phyloP scores from a whole-genome alignment of 1,284 basidiomycete genomes.

The Bjerkandera adusta region DNA sequence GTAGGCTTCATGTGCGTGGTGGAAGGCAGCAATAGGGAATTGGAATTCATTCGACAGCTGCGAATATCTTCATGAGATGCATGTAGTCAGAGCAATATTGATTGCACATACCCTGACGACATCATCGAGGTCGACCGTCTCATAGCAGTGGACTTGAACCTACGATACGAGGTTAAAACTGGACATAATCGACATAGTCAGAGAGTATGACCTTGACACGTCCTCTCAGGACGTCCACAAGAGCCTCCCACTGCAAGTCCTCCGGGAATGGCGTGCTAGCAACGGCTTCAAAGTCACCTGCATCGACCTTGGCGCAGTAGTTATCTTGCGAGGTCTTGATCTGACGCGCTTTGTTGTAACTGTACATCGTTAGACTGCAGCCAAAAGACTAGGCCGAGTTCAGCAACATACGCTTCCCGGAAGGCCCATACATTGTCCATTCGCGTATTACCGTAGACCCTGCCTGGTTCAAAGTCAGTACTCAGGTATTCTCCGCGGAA shows the following conservation, averaged over 20 bases:
- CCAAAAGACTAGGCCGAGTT: neutral
- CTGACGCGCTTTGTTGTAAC: conserved; percentile 66
- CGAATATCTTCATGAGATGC: neutral
- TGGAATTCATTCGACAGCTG: conserved; percentile 45
- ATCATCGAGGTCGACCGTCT: conserved; percentile 77
- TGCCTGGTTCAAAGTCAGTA: conserved; percentile 16
- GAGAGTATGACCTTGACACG: conserved; percentile 69
- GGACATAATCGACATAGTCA: neutral
- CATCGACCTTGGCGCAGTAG: conserved; percentile 56
- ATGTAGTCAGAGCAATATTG: neutral
- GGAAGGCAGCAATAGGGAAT: conserved; percentile 50
- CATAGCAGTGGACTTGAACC: conserved; percentile 73
- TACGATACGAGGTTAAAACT: conserved; percentile 18
- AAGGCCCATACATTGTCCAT: conserved; percentile 46
- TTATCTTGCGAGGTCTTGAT: conserved; percentile 72
- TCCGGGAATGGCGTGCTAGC: conserved; percentile 61
- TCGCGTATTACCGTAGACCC: conserved; percentile 36
- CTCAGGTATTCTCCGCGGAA: neutral
- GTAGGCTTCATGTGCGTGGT: conserved; percentile 60
- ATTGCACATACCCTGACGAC: conserved; percentile 50
- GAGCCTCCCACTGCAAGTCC: conserved; percentile 75
- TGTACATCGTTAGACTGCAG: conserved; percentile 19
- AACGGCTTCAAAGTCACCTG: conserved; percentile 56
- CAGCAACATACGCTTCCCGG: conserved; percentile 32
- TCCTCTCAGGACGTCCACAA: conserved; percentile 82